Evolutionary conservation across 768 basidiomycete genomes (phyloP), one percentile per base, ranked within the genome.

Genomic region (Phylloporus scabripes): DNA sequence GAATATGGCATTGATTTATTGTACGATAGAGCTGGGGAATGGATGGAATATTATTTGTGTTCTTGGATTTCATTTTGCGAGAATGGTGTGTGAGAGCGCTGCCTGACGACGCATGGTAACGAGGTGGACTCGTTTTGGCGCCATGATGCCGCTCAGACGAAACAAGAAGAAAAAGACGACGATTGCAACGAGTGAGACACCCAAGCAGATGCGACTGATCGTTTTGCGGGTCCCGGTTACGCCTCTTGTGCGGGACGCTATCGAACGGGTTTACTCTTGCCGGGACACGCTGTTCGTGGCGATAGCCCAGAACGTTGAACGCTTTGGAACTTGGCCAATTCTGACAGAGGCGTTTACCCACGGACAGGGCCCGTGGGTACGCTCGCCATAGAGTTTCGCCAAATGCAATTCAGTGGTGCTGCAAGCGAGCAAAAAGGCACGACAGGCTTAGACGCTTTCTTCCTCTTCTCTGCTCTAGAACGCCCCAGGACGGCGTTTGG

Each of bases 1-100:
- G 53, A 62, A 54, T 63, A 55, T 64, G 52, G 65, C 65, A 67
- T 65, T 64, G 63, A 64, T 55, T 67, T 64, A 67, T 66, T 65
- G 64, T 65, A 65, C 64, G 57, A 61, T 65, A 65, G 59, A 65
- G 46, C 9, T 50, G 58, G 14, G 24, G 60, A 54, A 64, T 33
- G 63, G 63, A 64, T 63, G 64, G 64, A 65, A 65, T 65, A 60
- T 50, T 53, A 61, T 64, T 62, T 28, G 55, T 32, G 54, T 53
- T 63, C 60, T 63, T 62, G 62, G 57, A 42, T 61, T 20, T 33
- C 37, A 32, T 42, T 33, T 46, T 45, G 26, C 0, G 7, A n/a
- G 31, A 47, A 42, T 34, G 45, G 18, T 48, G 46, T 18, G 46
- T 23, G 31, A 15, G 46, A 11, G 31, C 26, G 31, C 31, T 1